Base-by-base conservation (phyloP, 345 rosid genomes). In the Capsella bursapastoris region DNA sequence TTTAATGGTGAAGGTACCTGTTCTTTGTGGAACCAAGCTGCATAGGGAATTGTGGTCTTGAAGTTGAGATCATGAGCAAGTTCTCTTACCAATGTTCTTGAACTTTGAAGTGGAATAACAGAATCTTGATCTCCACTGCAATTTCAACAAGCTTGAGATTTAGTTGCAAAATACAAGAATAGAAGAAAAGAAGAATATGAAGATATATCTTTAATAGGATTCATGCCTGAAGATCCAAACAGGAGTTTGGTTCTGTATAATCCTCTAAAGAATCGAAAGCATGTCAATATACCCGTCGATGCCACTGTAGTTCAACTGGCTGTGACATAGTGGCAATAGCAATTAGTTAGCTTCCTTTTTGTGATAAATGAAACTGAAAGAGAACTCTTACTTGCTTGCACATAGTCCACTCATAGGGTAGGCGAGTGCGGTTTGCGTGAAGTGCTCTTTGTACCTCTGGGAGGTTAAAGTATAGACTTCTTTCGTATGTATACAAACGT, bases 111-210 rank as follows among this genome's bases (percentile, higher is more conserved):
- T 2, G 97, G 93, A 35, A 89, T 88, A n/a, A 93, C 93, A 12
- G 92, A 84, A 81, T 93, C 98, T 86, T 90, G 91, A 73, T 90
- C 96, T 7, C 97, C 96, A 41, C 93, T 93, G 69, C 74, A 82
- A 59, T 58, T 16, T 45, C 8, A 1, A 47, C 14, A 57, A 32
- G 25, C 28, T 28, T 9, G n/a, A 3, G 13, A 4, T 60, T 25
- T 34, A 38, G 44, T 31, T 8, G 10, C 31, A 6, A 8, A 52
- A 37, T 9, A 2, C 48, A 27, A 25, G 11, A 27, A 27, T 18
- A 18, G 41, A 50, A 13, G 31, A 27, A 27, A 34, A 18, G 41
- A 50, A 13, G 31, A 5, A 5, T 8, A 15, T 29, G 16, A 12
- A 56, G 5, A 52, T 16, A 31, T 31, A 45, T 4, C 13, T 57